Evolutionary conservation across 345 rosid species (phyloP), one percentile per base, ranked within the genome.

Genomic region (Aquilaria sinensis): DNA sequence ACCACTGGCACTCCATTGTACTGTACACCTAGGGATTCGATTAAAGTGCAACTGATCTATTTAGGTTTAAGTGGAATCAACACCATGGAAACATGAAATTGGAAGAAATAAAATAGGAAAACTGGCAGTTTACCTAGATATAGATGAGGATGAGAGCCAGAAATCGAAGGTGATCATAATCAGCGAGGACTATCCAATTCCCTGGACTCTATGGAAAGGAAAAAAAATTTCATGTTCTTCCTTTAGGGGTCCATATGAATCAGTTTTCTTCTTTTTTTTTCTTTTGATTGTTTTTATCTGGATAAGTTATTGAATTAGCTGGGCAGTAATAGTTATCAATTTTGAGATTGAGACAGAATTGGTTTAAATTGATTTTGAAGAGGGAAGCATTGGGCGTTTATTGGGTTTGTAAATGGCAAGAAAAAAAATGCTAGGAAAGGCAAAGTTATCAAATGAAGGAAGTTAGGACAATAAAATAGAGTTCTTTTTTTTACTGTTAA

Each of bases 21-120:
- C 70, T 82, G 78, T 64, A 96, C 96, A 2, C 98, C 96, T 2
- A 89, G 74, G 9, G 96, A 87, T 74, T 96, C 98, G 57, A 89
- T 79, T 74, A 92, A 67, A 6, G 98, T 87, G 70, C 96, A 87
- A 3, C 88, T 95, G 72, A 89, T 89, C 96, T 81, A 73, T 6
- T 23, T 13, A 59, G 32, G 47, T 2, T 45, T 9, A 10, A 2
- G 49, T 3, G 34, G 12, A 31, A 33, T 11, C 51, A 15, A 12
- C 49, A 12, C 46, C 30, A 12, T 12, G 37, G 55, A 37, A 12
- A 54, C 46, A 15, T 4, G 43, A 33, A 29, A 5, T 5, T 9
- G 1, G 43, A 37, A 3, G 31, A 43, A 12, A 14, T 47, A 31
- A 51, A 1, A 8, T 33, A 34, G 9, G 10, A 56, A 52, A 47